Base-by-base conservation (phyloP, 441 rosid species). In the Aquilaria agallochum region DNA sequence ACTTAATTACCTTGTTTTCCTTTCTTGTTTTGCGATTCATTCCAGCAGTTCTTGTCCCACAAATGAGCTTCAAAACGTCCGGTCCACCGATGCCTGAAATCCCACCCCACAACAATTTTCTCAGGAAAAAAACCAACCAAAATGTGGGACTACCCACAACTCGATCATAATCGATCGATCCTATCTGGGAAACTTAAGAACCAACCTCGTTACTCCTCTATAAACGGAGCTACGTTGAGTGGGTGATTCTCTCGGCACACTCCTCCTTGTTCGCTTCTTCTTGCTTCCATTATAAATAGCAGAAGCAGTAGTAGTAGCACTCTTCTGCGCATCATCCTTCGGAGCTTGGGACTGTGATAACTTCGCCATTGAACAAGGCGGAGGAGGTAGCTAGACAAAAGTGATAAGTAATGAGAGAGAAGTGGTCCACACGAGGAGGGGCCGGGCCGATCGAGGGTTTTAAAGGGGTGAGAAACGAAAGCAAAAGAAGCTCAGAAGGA, bases 11-110 rank as follows among this genome's bases (percentile, higher is more conserved):
- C 98, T 92, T 92, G 98, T 71, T 91, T 78, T 52, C 98, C 98
- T 80, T 89, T 92, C 79, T 87, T 92, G 79, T 83, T 89, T 60
- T 85, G 98, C 1, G 98, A 78, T 58, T 82, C 90, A 63, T 92
- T 92, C 98, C 96, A 92, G 74, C 95, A 78, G 60, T 92, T 81
- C 75, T 89, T 89, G 73, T 92, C 98, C 98, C 96, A 92, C 77
- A 92, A 78, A 73, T 92, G 96, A 61, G 98, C 96, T 66, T 92
- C 96, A 69, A 81, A 92, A 9, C 98, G 83, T 1, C 98, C 95
- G 0, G 98, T 92, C 96, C 96, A 92, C 50, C 98, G 81, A 72
- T 92, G 98, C 85, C 97, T 92, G 53, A 62, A 61, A 7, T 20
- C 1, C 20, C 20, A 20, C 1, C 20, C 20, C 20, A 20, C 20